A percentile compares a stretch with the other conserved stretches of the same genome.
These are phyloP conservation scores for Sphaerulina musiva DNA, from an alignment of 2,329 filamentous ascomycete genomes.

Conservation along the genomic window DNA sequence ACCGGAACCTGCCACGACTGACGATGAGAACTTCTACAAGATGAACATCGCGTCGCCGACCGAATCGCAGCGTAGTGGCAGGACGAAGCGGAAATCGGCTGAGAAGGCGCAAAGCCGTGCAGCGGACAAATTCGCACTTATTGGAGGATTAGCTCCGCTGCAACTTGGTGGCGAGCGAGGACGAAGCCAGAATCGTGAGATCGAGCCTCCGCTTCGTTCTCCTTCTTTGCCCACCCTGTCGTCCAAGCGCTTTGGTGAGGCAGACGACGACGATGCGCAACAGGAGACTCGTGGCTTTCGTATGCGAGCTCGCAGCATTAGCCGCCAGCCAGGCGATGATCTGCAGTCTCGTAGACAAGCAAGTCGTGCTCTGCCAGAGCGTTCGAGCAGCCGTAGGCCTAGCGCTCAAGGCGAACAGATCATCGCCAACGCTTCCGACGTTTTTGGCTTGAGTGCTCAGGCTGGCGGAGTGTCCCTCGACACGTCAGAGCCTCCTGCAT, in stretches of 20 bases:
- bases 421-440: slow-evolving; percentile 2
- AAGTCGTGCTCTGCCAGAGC: slow-evolving; percentile 18
- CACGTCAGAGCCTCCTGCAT: slow-evolving; percentile 13
- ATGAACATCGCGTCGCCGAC: slow-evolving; percentile 32
- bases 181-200: slow-evolving; percentile 55
- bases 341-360: slow-evolving; percentile 29
- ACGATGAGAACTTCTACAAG: slow-evolving; percentile 46
- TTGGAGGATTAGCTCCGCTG: slow-evolving; percentile 21
- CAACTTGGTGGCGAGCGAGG: slow-evolving; percentile 43
- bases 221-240: slow-evolving; percentile 70
- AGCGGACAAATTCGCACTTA: slow-evolving; percentile 38
- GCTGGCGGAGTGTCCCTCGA: slow-evolving; percentile 5
- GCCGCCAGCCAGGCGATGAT: slow-evolving; percentile 36
- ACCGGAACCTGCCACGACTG: slow-evolving; percentile 41
- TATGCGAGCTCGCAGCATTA: slow-evolving; percentile 47
- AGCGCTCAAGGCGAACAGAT: slow-evolving; percentile 6
- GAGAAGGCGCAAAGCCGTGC: slow-evolving; percentile 3
- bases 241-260: slow-evolving; percentile 52
- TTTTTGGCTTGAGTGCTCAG: slow-evolving; percentile 1
- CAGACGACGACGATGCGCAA: slow-evolving; percentile 43
- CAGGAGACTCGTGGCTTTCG: slow-evolving; percentile 41
- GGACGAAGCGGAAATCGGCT: slow-evolving; percentile 4
- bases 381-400: slow-evolving; percentile 22
- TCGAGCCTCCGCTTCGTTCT: slow-evolving; percentile 57
- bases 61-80: slow-evolving; percentile 24